Base-by-base conservation (phyloP, 2,329 filamentous ascomycete genomes). In the Penicillium glabrum region DNA sequence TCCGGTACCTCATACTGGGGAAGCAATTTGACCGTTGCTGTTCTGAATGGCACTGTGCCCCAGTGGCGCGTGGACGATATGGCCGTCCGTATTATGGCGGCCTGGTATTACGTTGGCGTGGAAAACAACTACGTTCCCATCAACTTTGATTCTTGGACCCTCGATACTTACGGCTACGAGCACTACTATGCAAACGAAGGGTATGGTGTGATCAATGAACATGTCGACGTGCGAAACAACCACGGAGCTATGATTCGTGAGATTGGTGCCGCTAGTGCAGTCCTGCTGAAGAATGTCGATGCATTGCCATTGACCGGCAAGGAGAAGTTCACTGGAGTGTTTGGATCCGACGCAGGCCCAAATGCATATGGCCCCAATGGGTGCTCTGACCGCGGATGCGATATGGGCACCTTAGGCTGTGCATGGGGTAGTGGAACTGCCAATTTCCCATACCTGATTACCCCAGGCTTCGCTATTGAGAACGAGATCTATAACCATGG, bases 251-350 rank as follows among this genome's bases (percentile, higher is more conserved):
- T 89, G 50, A 93, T 95, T 61, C 86, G 91, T 23, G 83, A 90
- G 61, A 83, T 88, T 48, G 90, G 83, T n/a, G 88, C 88, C 55
- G 88, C 89, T 72, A 89, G 88, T 3, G 91, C 89, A 1, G 90
- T 96, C 3, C 78, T 96, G 11, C 80, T 82, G 19, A 82, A 82
- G 71, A 84, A 85, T 53, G 65, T 64, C 3, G 69, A 72, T 21
- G 67, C 78, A 2, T 71, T 84, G 3, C 82, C 82, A 0, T 69
- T 84, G 7, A 77, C 77, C 35, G 37, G 29, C 10, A 69, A 68
- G 9, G 76, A 77, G 2, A 73, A 69, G 46, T 76, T 74, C 33
- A 76, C 82, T 41, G 77, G 72, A 3, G 69, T 83, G 1, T 80
- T 82, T 56, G 81, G 81, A 2, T 79, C 80, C 54, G 79, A 78